These are phyloP conservation scores for Suhomyces anneliseae DNA, from an alignment of 1,139 yeast species.

Conservation along the genomic window DNA sequence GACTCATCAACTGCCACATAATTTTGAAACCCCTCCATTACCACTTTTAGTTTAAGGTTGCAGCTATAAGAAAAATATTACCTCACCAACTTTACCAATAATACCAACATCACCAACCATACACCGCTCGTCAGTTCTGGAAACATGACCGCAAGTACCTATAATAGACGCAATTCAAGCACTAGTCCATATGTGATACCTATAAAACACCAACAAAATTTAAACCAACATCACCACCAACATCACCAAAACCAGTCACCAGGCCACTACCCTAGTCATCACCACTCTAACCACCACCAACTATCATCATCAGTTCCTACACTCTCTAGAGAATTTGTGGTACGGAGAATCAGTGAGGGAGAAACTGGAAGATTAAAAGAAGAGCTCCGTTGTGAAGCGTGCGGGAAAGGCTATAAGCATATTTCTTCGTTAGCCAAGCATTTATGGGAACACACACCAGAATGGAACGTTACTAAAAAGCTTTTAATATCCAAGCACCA, in stretches of 20 bases:
- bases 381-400: slow-evolving; percentile 82
- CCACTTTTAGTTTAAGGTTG: too few relatives aligned
- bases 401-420: slow-evolving; percentile 89
- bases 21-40: too few relatives aligned
- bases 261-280: slow-evolving; percentile 13
- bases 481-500: slow-evolving; percentile 84
- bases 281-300: slow-evolving; percentile 13
- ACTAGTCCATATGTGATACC: slow-evolving; percentile 40
- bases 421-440: slow-evolving; percentile 77
- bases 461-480: slow-evolving; percentile 84
- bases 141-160: slow-evolving; percentile 15
- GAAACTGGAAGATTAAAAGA: slow-evolving; percentile 83
- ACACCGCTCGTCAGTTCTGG: not conserved
- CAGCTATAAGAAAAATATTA: too few relatives aligned
- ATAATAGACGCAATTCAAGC: slow-evolving; percentile 34
- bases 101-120: too few relatives aligned
- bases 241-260: not conserved
- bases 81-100: too few relatives aligned
- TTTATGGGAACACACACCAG: slow-evolving; percentile 83
- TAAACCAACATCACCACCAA: slow-evolving; percentile 2
- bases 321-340: slow-evolving; percentile 72
- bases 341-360: slow-evolving; percentile 79
- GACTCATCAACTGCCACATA: too few relatives aligned
- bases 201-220: slow-evolving; percentile 26
- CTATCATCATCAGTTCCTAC: slow-evolving; percentile 46